Base-by-base conservation (phyloP, 257 asterid genomes). In the Solanum appendiculatum region DNA sequence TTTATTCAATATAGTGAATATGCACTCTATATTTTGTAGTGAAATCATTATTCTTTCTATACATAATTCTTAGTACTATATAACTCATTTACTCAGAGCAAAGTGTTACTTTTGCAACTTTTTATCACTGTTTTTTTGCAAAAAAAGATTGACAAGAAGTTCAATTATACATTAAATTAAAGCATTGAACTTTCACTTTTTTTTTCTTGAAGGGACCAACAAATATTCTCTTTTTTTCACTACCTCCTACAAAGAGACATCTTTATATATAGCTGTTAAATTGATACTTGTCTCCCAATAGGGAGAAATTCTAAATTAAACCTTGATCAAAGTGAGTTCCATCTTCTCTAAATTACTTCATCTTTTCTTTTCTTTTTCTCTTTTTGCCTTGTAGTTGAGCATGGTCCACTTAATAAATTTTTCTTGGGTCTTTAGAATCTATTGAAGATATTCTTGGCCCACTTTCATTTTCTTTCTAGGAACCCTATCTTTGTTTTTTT, bases 261-360 rank as follows among this genome's bases (percentile, higher is more conserved):
- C 37, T 75, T 36, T 46, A 29, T 54, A 25, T 68, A 44, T 78
- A 70, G 74, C 82, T 81, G 82, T 83, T 56, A 86, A 83, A 51
- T 34, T 42, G 84, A 87, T 75, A 5, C 90, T 64, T 93, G 97
- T 92, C 94, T 93, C 98, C 97, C 93, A 74, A 88, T 91, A 91
- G 98, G 98, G 93, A 90, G 98, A 86, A 94, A 89, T 87, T 90
- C 58, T 83, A 88, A 86, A 36, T 88, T 66, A 88, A 90, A 82
- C 83, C 75, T 69, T 91, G 89, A 88, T 64, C 86, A 84, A 84
- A 84, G 73, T 29, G 31, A 54, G 60, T 84, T 40, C 40, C 63
- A 66, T 48, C 15, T 40, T 63, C 87, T 44, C 58, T 39, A 66
- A 85, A 29, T 85, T 70, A 39, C 21, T 10, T 58, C 68, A 34